Evolutionary conservation across 2,329 filamentous ascomycete genomes (phyloP), one percentile per base, ranked within the genome.

Genomic region (Aulographum hederae): DNA sequence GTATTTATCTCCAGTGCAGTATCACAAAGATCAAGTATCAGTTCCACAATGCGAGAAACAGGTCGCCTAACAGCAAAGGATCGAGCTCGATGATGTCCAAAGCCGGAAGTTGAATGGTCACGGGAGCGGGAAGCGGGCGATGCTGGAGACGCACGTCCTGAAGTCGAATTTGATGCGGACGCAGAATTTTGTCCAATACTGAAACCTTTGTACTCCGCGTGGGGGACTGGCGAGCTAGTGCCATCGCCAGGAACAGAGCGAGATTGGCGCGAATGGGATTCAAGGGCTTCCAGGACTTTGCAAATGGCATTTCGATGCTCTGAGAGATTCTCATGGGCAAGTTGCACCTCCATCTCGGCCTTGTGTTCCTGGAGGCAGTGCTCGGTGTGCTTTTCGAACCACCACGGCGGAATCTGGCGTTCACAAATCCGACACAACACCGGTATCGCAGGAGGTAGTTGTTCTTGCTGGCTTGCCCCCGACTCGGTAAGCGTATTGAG

Each of bases 351-450:
- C 80, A 94, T 91, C 51, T 98, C 89, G 1, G 89, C 86, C 32
- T 79, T 76, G 48, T 98, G 89, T 50, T 98, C 89, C 50, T 95
- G 85, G 34, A 94, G 63, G 47, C 89, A 98, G 14, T 95, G 61
- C 45, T 98, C 91, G 2, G 86, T 93, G 51, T 98, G 89, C 53
- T 95, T 98, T 56, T 98, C 89, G 44, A 98, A 98, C 91, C 89
- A 98, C 89, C 89, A 98, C 1, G 86, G 84, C 4, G 82, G 82
- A 37, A 98, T 95, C 39, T 94, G 82, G 33, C 89, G 80, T 51
- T 98, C 89, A 52, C 89, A 98, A 34, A 98, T 95, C 32, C 89
- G 82, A 53, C 89, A 98, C 12, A 98, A 68, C 4, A 95, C 78
- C 1, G 84, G 81, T 8, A 73, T 63, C 0, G 86, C 84, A 3